Evolutionary conservation across 1,284 basidiomycete species (phyloP), one percentile per base, ranked within the genome.

Genomic region (Puccinia polysora): DNA sequence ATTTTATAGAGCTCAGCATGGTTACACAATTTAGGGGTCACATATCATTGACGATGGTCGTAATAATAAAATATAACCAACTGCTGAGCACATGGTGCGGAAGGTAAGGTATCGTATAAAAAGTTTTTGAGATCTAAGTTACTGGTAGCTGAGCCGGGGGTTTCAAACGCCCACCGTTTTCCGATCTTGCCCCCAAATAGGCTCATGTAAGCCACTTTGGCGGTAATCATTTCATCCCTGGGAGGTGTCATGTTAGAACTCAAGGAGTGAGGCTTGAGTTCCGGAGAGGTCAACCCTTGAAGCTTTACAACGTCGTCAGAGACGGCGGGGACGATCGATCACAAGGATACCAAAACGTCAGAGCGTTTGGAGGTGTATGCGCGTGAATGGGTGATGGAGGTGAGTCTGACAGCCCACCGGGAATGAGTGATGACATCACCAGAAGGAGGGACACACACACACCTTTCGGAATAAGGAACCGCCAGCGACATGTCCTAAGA

Each of bases 131-230:
- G 34, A 40, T 38, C 47, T 36, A 47, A 65, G 23, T 32, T 38
- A 18, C 20, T 49, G 10, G 63, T 52, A 14, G 32, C 14, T 36
- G 43, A 36, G 32, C 55, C 67, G 32, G 65, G 65, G 18, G 40
- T 50, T 40, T 70, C 67, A 38, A 70, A 70, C 3, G 67, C 67
- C 67, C 67, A 70, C 5, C 55, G 55, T 34, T 49, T 60, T n/a
- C 56, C 67, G 14, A 68, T 56, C 23, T 60, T 49, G 52, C 56
- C 67, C 28, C 67, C 56, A 50, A 70, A 70, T 8, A 70, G 55
- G 28, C 67, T 56, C 55, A 60, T 70, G 30, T 70, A 70, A 38
- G 67, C 67, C 3, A 50, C 67, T 49, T 70, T 70, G 15, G 58
- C 55, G 25, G 67, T 70, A 30, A 70, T 60, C 56, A 70, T 47